Percentiles rank a stretch among this genome's conserved stretches.
Conservation (phyloP, 2,329 filamentous ascomycete species). For the Didymella sp. region DNA sequence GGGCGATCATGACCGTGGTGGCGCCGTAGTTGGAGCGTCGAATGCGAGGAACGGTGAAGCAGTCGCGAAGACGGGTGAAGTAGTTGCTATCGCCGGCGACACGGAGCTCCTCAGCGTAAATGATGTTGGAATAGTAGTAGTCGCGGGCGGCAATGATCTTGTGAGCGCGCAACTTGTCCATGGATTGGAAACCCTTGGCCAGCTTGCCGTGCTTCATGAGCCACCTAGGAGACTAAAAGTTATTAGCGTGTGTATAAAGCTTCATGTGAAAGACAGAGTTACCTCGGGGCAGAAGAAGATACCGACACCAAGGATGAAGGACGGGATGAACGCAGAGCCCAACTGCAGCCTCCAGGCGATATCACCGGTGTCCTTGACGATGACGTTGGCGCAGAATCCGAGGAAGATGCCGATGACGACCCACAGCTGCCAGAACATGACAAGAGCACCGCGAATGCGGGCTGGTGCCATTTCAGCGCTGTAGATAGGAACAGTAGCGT, state of each 20-base stretch:
- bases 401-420: slow-evolving; percentile 52
- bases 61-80: slow-evolving; percentile 56
- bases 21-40: slow-evolving; percentile 50
- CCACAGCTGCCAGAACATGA: slow-evolving; percentile 52
- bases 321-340: slow-evolving; percentile 50
- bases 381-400: slow-evolving; percentile 58
- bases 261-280: not conserved
- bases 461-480: slow-evolving; percentile 46
- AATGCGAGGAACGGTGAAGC: slow-evolving; percentile 52
- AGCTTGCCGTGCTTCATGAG: slow-evolving; percentile 48
- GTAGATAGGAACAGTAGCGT: slow-evolving; percentile 46
- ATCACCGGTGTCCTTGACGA: slow-evolving; percentile 50
- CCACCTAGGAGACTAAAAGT: slow-evolving; percentile 47
- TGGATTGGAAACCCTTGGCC: slow-evolving; percentile 57
- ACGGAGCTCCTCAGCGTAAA: slow-evolving; percentile 46
- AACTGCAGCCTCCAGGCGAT: slow-evolving; percentile 50
- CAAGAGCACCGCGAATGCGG: slow-evolving; percentile 47
- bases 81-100: slow-evolving; percentile 45
- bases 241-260: slow-evolving; percentile 1
- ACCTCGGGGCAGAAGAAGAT: slow-evolving; percentile 50
- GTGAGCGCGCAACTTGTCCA: slow-evolving; percentile 51
- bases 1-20: slow-evolving; percentile 51
- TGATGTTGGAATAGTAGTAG: slow-evolving; percentile 49
- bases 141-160: slow-evolving; percentile 47
- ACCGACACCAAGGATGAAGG: slow-evolving; percentile 45